Evolutionary conservation across 805 yeast species (phyloP), one percentile per base, ranked within the genome.

Genomic region (Cyberlindnera lachancei): DNA sequence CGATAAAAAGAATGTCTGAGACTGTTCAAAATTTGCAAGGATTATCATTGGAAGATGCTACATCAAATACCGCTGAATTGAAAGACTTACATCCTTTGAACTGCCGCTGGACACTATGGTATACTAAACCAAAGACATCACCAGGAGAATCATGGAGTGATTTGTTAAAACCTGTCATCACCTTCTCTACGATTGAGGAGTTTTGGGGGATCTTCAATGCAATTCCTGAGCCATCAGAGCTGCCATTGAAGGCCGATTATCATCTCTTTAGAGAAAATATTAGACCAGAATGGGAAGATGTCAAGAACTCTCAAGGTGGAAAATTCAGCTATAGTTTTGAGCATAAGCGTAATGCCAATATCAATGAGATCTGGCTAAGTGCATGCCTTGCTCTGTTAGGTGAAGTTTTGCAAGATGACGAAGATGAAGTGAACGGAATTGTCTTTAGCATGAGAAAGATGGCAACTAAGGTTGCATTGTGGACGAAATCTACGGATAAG

Each of bases 271-370:
- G 88, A 64, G 82, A 81, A 56, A 95, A 86, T 38, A 78, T 92
- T 52, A 81, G 85, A 60, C 98, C 98, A 35, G 97, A 92, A 70
- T 90, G 98, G 98, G 98, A 90, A 70, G 96, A 92, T 61, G 68
- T 65, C 33, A 73, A 75, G 44, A 92, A 92, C 62, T 60, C 83
- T 37, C 70, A 78, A 48, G 98, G 98, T 56, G 98, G 98, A 53
- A 85, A 83, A 64, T 92, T 96, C 95, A 70, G 83, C 24, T 83
- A 74, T 63, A 79, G 73, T 61, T 76, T 81, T 61, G 79, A 68
- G 58, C 70, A 73, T 41, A 80, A 71, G 43, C 64, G 61, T 37
- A 59, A 63, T 40, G 61, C 65, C 28, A 76, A 75, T 40, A 77
- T 85, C 56, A 90, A 88, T 58, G 94, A 86, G 48, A 68, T 85